Conservation (phyloP, 192 early-diverging fungal species). For the Radiomyces spectabilis region DNA sequence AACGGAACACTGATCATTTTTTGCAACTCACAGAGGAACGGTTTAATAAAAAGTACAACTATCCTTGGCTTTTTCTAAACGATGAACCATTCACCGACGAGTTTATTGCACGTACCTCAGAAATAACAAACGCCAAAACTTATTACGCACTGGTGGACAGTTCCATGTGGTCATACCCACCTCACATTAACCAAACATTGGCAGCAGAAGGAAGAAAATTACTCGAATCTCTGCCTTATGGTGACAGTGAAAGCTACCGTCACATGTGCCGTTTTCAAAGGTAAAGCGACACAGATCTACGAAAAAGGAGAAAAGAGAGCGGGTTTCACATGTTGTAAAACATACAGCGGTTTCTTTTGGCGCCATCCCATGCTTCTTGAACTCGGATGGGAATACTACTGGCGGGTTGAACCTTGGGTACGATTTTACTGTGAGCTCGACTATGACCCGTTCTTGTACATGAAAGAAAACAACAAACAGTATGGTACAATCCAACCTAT, state of each 20-base stretch:
- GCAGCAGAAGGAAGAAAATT: constrained; percentile 45
- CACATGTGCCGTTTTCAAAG: constrained; percentile 79
- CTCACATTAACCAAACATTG: constrained; percentile 57
- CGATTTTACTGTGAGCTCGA: constrained; percentile 65
- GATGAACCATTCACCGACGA: constrained; percentile 56
- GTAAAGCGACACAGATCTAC: constrained; percentile 75
- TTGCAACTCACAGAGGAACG: constrained; percentile 58
- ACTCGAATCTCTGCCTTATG: constrained; percentile 64
- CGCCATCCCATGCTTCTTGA: constrained; percentile 54
- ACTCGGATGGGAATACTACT: constrained; percentile 70
- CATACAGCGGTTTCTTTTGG: constrained; percentile 55
- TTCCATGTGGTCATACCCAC: constrained; percentile 80
- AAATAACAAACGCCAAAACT: neutral
- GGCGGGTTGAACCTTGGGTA: constrained; percentile 73
- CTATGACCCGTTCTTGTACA: constrained; percentile 64
- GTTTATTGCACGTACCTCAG: constrained; percentile 30
- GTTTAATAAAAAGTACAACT: constrained; percentile 54
- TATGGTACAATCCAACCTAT: constrained; percentile 49
- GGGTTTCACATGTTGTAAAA: no score
- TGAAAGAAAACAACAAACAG: constrained; percentile 61
- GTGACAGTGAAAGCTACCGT: constrained; percentile 67
- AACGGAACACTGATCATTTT: constrained; percentile 45
- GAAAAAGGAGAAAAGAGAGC: neutral
- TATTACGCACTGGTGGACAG: no score
- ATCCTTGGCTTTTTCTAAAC: constrained; percentile 70